Evolutionary conservation across 1,284 basidiomycete genomes (phyloP).

Genomic region (Thecaphora frezii): DNA sequence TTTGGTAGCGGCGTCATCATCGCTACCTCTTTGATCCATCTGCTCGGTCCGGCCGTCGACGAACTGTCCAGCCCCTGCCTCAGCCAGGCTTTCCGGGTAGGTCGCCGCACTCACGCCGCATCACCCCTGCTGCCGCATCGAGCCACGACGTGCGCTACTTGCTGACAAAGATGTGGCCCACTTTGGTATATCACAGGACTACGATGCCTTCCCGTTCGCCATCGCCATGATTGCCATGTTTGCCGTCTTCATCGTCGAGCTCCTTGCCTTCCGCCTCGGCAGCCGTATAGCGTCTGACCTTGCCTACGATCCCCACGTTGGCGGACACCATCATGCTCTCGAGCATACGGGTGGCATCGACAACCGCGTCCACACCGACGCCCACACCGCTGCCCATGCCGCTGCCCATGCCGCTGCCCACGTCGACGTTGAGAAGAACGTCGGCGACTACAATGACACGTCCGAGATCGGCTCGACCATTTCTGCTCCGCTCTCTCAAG

Average conservation of each 20-base stretch:
- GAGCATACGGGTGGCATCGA: slow-evolving; percentile 28
- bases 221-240: slow-evolving; percentile 56
- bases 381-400: slow-evolving; percentile 2
- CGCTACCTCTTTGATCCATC: slow-evolving; percentile 69
- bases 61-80: slow-evolving; percentile 47
- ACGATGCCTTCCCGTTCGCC: slow-evolving; percentile 45
- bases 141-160: too few relatives aligned
- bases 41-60: slow-evolving; percentile 48
- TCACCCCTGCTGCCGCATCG: too few relatives aligned
- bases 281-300: slow-evolving; percentile 30
- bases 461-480: slow-evolving; percentile 7
- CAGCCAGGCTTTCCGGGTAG: slow-evolving; percentile 28
- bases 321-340: slow-evolving; percentile 52
- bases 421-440: slow-evolving; percentile 12
- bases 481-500: slow-evolving; percentile 6
- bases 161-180: too few relatives aligned
- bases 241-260: slow-evolving; percentile 49
- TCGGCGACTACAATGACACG: neutral
- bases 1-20: slow-evolving; percentile 77
- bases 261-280: slow-evolving; percentile 53
- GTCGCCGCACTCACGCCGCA: neutral
- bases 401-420: slow-evolving; percentile 1
- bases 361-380: slow-evolving; percentile 2
- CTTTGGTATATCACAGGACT: too few relatives aligned
- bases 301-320: slow-evolving; percentile 53